These are phyloP conservation scores for Gossypium sturtianum DNA, from an alignment of 345 rosid species.

Conservation along the genomic window DNA sequence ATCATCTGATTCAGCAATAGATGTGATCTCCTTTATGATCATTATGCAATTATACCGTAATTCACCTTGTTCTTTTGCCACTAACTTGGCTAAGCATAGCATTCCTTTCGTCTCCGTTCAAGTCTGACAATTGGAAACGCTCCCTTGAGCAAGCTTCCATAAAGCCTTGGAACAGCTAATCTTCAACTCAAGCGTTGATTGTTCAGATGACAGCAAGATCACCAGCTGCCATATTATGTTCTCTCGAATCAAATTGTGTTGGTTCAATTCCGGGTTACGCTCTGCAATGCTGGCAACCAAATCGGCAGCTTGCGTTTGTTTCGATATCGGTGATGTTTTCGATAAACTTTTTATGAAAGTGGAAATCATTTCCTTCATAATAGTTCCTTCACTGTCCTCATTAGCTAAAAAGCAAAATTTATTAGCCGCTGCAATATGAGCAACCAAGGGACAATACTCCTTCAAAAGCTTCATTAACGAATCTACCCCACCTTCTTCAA, in stretches of 20 bases:
- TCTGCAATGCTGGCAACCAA: conserved; percentile 68
- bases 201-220: conserved; percentile 51
- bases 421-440: conserved; percentile 50
- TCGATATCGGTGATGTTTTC: conserved; percentile 46
- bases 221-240: conserved; percentile 69
- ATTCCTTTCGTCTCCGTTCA: conserved; percentile 80
- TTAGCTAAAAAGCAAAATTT: conserved; percentile 40
- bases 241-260: conserved; percentile 42
- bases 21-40: conserved; percentile 69
- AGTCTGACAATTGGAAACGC: conserved; percentile 50
- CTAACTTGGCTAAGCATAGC: conserved; percentile 70
- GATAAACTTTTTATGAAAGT: conserved; percentile 43
- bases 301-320: conserved; percentile 50
- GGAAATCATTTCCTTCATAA: background rate
- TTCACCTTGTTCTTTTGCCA: conserved; percentile 51
- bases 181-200: conserved; percentile 27
- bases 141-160: conserved; percentile 70
- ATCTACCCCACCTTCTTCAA: conserved; percentile 64
- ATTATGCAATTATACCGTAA: conserved; percentile 31
- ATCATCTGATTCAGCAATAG: conserved; percentile 52
- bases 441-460: conserved; percentile 42
- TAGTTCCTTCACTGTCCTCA: conserved; percentile 13
- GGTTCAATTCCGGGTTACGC: background rate
- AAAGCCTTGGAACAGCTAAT: conserved; percentile 58
- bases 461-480: conserved; percentile 55